Conservation (phyloP, 2,329 filamentous ascomycete species). For the Cladobotryum mycophilum region DNA sequence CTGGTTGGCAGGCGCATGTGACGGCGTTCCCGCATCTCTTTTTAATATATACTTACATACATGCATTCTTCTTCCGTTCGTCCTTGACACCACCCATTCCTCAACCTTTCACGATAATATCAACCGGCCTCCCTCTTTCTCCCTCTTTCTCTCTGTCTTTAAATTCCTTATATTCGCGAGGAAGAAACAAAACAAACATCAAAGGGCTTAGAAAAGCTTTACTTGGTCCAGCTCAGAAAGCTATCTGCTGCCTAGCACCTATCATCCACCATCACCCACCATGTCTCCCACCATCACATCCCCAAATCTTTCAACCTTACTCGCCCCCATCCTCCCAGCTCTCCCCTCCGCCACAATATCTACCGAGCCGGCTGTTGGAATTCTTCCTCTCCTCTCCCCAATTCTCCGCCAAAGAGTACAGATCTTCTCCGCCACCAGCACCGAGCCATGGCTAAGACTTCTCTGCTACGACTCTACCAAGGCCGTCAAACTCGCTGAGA, state of each 20-base stretch:
- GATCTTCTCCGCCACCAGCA: conserved; percentile 52
- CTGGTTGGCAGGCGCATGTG: background rate
- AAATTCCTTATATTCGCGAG: too few species aligned
- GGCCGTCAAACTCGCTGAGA: conserved; percentile 50
- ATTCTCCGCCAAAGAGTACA: conserved; percentile 61
- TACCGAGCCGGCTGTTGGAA: conserved; percentile 47
- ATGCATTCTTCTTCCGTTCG: background rate
- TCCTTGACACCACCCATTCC: too few species aligned
- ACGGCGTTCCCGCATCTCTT: background rate
- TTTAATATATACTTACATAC: background rate
- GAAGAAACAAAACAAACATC: too few species aligned
- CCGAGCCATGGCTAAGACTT: conserved; percentile 67
- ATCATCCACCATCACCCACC: too few species aligned
- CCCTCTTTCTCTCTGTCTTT: too few species aligned
- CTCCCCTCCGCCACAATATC: conserved; percentile 55
- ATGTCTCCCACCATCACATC: conserved; percentile 30
- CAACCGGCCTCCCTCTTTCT: too few species aligned
- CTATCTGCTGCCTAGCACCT: too few species aligned
- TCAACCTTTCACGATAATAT: too few species aligned
- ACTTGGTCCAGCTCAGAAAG: background rate
- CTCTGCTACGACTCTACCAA: conserved; percentile 61
- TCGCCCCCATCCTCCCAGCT: conserved; percentile 53
- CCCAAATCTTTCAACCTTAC: conserved; percentile 40
- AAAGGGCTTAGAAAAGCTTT: background rate
- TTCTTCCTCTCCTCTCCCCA: conserved; percentile 57